Base-by-base conservation (phyloP, 805 yeast species). In the Metschnikowia lochheadii region DNA sequence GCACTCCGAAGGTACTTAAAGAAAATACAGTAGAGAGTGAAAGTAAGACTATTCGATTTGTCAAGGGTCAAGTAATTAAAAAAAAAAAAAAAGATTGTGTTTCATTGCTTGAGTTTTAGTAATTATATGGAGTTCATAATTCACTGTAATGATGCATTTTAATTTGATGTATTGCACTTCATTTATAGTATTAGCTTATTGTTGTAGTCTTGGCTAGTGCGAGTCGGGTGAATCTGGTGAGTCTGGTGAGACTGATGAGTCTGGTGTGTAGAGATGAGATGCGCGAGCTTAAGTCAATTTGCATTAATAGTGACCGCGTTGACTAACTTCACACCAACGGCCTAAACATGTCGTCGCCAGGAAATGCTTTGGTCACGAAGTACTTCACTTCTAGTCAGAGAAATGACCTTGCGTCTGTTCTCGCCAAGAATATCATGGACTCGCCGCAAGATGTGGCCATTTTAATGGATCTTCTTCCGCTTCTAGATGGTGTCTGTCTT, bases 401-500 rank as follows among this genome's bases (percentile, higher is more conserved):
- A 26, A 40, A 17, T 11, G 45, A 37, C 1, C 41, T 53, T 29
- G 57, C 56, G 10, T 23, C 44, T 3, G 33, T 41, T 7, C 41
- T 53, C 10, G 46, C 49, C 11, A 46, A 46, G 6, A 46, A 39
- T n/a, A 42, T 55, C 33, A 20, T n/a, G 6, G 39, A 38, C 4
- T 35, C 29, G 18, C 48, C 50, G 3, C 52, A 49, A 26, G 54
- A 54, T 33, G 48, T 53, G 50, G 48, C 46, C 18, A 43, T 57
- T 3, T 49, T 57, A 42, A 48, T 46, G 10, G 52, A 51, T 44
- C 52, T 57, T 23, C 44, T 57, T 20, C 43, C 53, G 17, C 51
- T 51, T 6, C 35, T 56, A 38, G 49, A 47, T 33, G 23, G 38
- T 6, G 34, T 33, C 15, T 18, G 40, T 14, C 29, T 48, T 14